Base-by-base conservation (phyloP, 1,139 yeast genomes). In the Kodamaea fungicola region DNA sequence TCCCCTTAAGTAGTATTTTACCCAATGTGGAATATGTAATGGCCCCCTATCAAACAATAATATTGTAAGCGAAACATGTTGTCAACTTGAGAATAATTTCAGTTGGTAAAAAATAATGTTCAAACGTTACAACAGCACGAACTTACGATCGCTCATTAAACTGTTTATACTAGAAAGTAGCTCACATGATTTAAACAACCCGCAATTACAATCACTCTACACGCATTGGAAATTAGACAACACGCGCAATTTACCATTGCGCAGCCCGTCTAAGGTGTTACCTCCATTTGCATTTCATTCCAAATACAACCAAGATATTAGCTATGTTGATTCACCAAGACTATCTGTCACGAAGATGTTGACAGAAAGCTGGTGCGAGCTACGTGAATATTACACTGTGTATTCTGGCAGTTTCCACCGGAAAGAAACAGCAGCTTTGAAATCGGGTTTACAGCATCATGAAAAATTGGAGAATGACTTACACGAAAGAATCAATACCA, bases 321-420 rank as follows among this genome's bases (percentile, higher is more conserved):
- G 52, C 10, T 50, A 52, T 33, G 25, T 45, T 3, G 22, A 36
- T 2, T 36, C 42, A 9, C 61, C 61, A 12, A 41, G 61, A 8
- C 43, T 56, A 7, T 47, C 55, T 3, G 61, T 55, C n/a, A 52
- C 59, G 12, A 53, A 51, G 31, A 33, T 56, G 31, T 47, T 56
- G 12, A 46, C 51, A 1, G 39, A 41, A n/a, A 45, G 49, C n/a
- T 56, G 60, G 59, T 56, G 61, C 42, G 59, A 56, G 37, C 45
- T 56, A 19, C 41, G 51, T n/a, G 51, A 49, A 19, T 53, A 45
- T 40, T 56, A 53, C 39, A 41, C 41, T 2, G 39, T 55, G 7
- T 56, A 42, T 33, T 45, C 59, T 7, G 58, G 58, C 8, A 47
- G 49, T 7, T 33, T 37, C 3, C n/a, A 21, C 7, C 7, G 35